Evolutionary conservation across 2,329 filamentous ascomycete genomes (phyloP).

Genomic region (Rutstroemia sp.): DNA sequence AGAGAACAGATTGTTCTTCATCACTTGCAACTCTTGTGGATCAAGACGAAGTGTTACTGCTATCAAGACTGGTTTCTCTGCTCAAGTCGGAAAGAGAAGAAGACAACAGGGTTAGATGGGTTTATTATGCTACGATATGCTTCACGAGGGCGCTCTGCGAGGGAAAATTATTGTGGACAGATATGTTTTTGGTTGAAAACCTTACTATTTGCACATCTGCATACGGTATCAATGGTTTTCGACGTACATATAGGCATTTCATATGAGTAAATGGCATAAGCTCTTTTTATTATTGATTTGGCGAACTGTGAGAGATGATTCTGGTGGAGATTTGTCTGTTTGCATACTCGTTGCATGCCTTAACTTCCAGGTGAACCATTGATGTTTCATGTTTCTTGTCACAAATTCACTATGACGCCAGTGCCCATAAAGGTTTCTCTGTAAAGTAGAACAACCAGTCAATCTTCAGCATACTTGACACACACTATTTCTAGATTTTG

Average conservation of each 20-base stretch:
- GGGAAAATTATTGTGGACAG: not conserved
- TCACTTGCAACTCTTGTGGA: slow-evolving; percentile 87
- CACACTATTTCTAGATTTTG: too few relatives aligned
- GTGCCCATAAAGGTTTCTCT: too few relatives aligned
- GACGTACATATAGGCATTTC: not conserved
- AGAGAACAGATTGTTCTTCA: slow-evolving; percentile 98
- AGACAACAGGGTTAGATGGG: slow-evolving; percentile 72
- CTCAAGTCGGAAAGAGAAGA: slow-evolving; percentile 97
- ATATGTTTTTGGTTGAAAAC: not conserved
- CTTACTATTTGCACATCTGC: too few relatives aligned
- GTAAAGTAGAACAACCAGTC: too few relatives aligned
- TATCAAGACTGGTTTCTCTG: slow-evolving; percentile 99
- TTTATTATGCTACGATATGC: slow-evolving; percentile 6
- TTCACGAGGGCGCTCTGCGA: not conserved
- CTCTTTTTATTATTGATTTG: too few relatives aligned
- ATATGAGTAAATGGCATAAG: not conserved
- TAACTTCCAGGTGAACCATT: too few relatives aligned
- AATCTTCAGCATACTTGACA: too few relatives aligned
- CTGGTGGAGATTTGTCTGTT: too few relatives aligned
- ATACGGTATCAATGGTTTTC: not conserved
- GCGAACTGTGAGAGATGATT: too few relatives aligned
- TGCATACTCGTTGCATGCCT: too few relatives aligned
- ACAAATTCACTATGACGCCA: too few relatives aligned
- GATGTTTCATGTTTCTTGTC: too few relatives aligned
- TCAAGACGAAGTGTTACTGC: slow-evolving; percentile 84